Conservation (phyloP, 257 asterid species). For the Przewalskia tangutica region DNA sequence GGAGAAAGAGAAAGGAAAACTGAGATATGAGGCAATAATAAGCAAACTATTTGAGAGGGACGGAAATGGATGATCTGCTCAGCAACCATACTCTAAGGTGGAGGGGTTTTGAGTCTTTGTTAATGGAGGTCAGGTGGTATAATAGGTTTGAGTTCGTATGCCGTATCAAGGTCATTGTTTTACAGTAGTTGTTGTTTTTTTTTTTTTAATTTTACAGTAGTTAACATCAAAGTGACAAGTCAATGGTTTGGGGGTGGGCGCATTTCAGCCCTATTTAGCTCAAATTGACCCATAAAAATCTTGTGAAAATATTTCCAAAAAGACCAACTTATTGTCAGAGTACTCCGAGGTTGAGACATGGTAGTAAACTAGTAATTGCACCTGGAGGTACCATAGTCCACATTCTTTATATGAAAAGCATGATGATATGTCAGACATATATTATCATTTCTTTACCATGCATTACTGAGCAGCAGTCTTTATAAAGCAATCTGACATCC, state of each 20-base stretch:
- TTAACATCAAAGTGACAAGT: not conserved
- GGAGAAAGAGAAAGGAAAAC: not conserved
- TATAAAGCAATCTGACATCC: not conserved
- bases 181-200: too few relatives aligned
- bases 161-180: not conserved
- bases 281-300: too few relatives aligned
- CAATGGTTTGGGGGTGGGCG: not conserved
- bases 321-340: slow-evolving; percentile 17
- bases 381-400: not conserved
- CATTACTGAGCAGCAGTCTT: not conserved
- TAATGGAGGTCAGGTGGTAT: not conserved
- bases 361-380: not conserved
- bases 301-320: too few relatives aligned
- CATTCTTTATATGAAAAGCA: not conserved
- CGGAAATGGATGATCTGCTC: not conserved
- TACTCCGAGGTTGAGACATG: slow-evolving; percentile 41
- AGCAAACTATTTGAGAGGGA: not conserved
- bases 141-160: not conserved
- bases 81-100: not conserved
- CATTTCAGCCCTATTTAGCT: too few relatives aligned
- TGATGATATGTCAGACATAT: not conserved
- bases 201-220: not conserved
- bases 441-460: not conserved
- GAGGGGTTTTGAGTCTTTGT: not conserved
- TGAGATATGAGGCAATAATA: not conserved